These are phyloP conservation scores for Emiliania huxleyi DNA, from an alignment of 78 protist species.

Conservation along the genomic window DNA sequence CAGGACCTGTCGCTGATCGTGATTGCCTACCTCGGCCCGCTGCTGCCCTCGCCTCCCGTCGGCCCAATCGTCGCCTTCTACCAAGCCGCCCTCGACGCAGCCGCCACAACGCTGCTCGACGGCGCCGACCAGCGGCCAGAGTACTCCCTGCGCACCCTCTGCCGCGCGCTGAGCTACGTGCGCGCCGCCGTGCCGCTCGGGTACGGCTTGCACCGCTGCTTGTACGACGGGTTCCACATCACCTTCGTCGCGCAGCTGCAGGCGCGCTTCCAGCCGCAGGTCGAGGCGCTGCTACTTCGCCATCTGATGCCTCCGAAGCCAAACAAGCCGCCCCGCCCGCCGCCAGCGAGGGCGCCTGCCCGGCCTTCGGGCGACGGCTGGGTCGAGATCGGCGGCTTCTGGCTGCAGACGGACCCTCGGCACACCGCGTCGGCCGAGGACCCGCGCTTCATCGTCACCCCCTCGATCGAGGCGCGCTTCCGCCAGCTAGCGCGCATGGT, in stretches of 20 bases:
- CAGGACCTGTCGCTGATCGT: slow-evolving; percentile 86
- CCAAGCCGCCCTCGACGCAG: background rate
- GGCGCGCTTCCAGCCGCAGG: background rate
- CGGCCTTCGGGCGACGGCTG: background rate
- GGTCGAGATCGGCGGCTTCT: slow-evolving; percentile 40
- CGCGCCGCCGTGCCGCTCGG: background rate
- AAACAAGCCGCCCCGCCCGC: background rate
- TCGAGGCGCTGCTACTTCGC: background rate
- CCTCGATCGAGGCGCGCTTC: slow-evolving; percentile 60
- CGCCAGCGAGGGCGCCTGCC: background rate
- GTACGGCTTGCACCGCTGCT: slow-evolving; percentile 83
- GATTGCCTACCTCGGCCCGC: slow-evolving; percentile 28
- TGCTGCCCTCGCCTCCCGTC: background rate
- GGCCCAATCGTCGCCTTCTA: background rate
- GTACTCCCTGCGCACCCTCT: slow-evolving; percentile 88
- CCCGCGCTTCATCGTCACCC: slow-evolving; percentile 62
- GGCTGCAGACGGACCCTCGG: background rate
- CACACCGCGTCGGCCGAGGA: background rate
- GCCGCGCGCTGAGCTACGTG: slow-evolving; percentile 82
- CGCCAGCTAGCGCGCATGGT: slow-evolving; percentile 78
- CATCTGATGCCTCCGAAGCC: background rate
- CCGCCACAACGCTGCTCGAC: background rate
- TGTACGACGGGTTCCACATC: slow-evolving; percentile 82
- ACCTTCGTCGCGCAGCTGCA: slow-evolving; percentile 79
- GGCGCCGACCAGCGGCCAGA: slow-evolving; percentile 86